Percentiles rank a stretch among this genome's conserved stretches.
These are phyloP conservation scores for Heimioporus retisporus DNA, from an alignment of 1,284 basidiomycete genomes.

Conservation along the genomic window DNA sequence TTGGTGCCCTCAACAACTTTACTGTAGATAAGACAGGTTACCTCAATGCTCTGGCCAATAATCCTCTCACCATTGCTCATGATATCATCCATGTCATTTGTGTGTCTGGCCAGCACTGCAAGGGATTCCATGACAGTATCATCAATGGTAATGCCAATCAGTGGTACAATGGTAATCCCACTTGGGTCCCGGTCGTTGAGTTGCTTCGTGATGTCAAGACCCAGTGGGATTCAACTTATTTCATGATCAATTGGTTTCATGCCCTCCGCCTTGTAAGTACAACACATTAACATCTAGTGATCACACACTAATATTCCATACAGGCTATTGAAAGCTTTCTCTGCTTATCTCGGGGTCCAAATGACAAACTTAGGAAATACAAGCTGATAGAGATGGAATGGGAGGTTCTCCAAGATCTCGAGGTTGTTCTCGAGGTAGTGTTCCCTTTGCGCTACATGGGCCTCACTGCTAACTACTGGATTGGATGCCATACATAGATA, in stretches of 20 bases:
- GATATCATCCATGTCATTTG: not conserved
- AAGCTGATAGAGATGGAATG: not conserved
- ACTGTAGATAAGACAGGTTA: not conserved
- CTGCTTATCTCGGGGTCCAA: no score
- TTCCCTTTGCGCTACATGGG: no score
- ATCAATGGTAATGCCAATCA: no score
- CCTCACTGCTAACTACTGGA: no score
- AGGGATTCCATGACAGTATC: not conserved
- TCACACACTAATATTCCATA: not conserved
- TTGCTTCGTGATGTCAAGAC: not conserved
- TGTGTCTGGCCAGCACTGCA: not conserved
- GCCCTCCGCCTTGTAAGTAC: not conserved
- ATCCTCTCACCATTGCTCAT: not conserved
- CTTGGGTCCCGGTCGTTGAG: no score
- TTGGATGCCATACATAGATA: not conserved
- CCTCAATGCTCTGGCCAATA: not conserved
- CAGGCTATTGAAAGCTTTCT: slow-evolving; percentile 1
- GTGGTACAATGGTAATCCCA: no score
- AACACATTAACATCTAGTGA: no score
- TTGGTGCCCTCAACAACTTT: not conserved
- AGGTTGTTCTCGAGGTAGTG: slow-evolving; percentile 1
- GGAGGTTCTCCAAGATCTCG: not conserved
- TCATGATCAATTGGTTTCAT: not conserved
- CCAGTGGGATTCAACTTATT: not conserved
- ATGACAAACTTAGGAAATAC: not conserved